phyloP scores from a whole-genome alignment of 2,329 filamentous ascomycete species.

The Alternaria ethzedia region DNA sequence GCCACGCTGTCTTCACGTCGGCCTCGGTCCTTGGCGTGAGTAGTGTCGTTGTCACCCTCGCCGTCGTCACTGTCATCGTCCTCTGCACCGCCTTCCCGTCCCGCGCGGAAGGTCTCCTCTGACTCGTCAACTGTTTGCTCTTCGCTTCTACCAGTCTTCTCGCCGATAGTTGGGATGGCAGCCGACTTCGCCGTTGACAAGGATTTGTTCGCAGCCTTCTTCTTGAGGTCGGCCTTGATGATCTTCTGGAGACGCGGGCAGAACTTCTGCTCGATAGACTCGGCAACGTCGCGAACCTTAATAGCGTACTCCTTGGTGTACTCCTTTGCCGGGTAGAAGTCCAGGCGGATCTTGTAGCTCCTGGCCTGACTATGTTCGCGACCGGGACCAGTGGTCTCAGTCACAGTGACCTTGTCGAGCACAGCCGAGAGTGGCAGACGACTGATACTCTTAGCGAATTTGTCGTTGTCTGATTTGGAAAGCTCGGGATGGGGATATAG shows the following conservation, averaged over 20 bases:
- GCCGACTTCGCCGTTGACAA: slow-evolving; percentile 60
- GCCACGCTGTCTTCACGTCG: slow-evolving; percentile 84
- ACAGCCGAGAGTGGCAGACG: slow-evolving; percentile 83
- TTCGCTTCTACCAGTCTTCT: slow-evolving; percentile 62
- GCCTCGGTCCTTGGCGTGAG: slow-evolving; percentile 72
- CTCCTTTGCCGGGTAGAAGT: slow-evolving; percentile 83
- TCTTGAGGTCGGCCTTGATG: slow-evolving; percentile 78
- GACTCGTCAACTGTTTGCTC: slow-evolving; percentile 56
- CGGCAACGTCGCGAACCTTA: slow-evolving; percentile 74
- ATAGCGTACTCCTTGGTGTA: slow-evolving; percentile 89
- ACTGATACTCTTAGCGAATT: slow-evolving; percentile 91
- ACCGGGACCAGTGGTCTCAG: slow-evolving; percentile 78
- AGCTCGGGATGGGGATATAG: slow-evolving; percentile 78
- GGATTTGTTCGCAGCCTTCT: slow-evolving; percentile 68
- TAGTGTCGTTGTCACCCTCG: slow-evolving; percentile 62
- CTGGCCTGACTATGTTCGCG: slow-evolving; percentile 74
- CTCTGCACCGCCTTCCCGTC: slow-evolving; percentile 62
- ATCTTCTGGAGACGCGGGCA: slow-evolving; percentile 73
- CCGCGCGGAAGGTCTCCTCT: slow-evolving; percentile 31
- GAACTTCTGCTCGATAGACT: slow-evolving; percentile 81
- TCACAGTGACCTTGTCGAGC: slow-evolving; percentile 79
- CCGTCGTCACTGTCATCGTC: slow-evolving; percentile 77
- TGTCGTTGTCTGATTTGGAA: slow-evolving; percentile 70
- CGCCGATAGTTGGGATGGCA: slow-evolving; percentile 78
- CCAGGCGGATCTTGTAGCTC: slow-evolving; percentile 80